Conservation (phyloP, 2,329 filamentous ascomycete genomes). For the Fusarium solani-melongenae region DNA sequence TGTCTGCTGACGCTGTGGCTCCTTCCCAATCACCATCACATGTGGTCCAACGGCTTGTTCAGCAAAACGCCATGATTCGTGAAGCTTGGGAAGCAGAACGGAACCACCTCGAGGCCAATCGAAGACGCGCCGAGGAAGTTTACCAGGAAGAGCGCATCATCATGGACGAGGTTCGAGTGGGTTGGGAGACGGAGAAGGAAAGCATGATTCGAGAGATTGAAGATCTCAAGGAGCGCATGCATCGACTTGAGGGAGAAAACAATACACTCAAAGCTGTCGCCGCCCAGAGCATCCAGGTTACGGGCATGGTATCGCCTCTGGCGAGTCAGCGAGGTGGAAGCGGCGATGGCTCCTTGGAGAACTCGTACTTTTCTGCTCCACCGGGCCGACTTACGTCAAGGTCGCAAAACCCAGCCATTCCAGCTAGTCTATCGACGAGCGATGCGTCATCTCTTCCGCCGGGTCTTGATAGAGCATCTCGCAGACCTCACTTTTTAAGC, state of each 20-base stretch:
- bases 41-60: conserved; percentile 54
- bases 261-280: conserved; percentile 46
- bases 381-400: conserved; percentile 31
- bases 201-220: conserved; percentile 55
- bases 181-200: conserved; percentile 59
- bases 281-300: conserved; percentile 43
- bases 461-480: conserved; percentile 49
- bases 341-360: conserved; percentile 37
- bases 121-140: conserved; percentile 65
- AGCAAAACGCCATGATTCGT: conserved; percentile 56
- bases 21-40: conserved; percentile 48
- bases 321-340: conserved; percentile 43
- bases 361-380: conserved; percentile 37
- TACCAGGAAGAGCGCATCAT: conserved; percentile 65
- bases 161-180: conserved; percentile 62
- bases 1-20: conserved; percentile 46
- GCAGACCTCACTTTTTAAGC: conserved; percentile 49
- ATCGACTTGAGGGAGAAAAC: conserved; percentile 52
- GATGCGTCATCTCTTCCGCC: conserved; percentile 46
- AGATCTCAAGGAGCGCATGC: conserved; percentile 53
- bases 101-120: conserved; percentile 64
- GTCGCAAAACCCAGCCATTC: conserved; percentile 27
- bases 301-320: conserved; percentile 46
- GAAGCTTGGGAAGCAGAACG: conserved; percentile 66
- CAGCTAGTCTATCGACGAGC: conserved; percentile 29